A percentile compares a stretch with the other conserved stretches of the same genome.
These are phyloP conservation scores for Citrus reticulata DNA, from an alignment of 345 rosid genomes.

Conservation along the genomic window DNA sequence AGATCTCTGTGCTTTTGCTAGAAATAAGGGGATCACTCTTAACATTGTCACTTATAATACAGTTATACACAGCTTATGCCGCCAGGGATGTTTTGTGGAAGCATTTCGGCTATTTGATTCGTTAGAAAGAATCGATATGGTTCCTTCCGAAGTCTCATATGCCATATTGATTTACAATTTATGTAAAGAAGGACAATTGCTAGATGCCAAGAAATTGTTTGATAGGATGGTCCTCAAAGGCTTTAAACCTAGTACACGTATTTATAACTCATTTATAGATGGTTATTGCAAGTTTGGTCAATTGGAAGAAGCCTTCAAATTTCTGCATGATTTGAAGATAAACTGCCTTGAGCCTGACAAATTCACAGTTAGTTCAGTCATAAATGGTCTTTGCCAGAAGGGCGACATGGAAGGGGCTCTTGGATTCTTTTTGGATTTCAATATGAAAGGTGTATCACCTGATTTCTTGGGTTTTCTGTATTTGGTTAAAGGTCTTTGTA, in stretches of 20 bases:
- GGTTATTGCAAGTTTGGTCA: conserved; percentile 64
- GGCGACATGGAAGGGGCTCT: conserved; percentile 90
- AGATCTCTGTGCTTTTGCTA: conserved; percentile 54
- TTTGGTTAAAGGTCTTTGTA: conserved; percentile 67
- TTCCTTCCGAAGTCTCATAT: conserved; percentile 62
- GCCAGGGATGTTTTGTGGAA: conserved; percentile 75
- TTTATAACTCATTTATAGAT: conserved; percentile 63
- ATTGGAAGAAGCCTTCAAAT: conserved; percentile 55
- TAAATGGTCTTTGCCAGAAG: conserved; percentile 61
- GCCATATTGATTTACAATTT: conserved; percentile 58
- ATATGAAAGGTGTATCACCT: conserved; percentile 45
- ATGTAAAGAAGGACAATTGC: conserved; percentile 63
- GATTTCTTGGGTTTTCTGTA: conserved; percentile 74
- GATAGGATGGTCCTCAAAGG: conserved; percentile 55
- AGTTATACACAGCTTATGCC: conserved; percentile 65
- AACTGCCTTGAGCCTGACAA: conserved; percentile 51
- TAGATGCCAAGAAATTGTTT: conserved; percentile 59
- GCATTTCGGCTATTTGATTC: conserved; percentile 88
- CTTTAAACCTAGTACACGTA: conserved; percentile 36
- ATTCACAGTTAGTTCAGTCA: conserved; percentile 67
- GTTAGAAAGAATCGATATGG: conserved; percentile 51
- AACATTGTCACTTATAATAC: conserved; percentile 71
- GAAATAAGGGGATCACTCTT: conserved; percentile 43
- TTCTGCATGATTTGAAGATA: conserved; percentile 38
- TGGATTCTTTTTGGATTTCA: conserved; percentile 46